Conservation (phyloP, 192 early-diverging fungal species). For the Entophlyctis helioformis region DNA sequence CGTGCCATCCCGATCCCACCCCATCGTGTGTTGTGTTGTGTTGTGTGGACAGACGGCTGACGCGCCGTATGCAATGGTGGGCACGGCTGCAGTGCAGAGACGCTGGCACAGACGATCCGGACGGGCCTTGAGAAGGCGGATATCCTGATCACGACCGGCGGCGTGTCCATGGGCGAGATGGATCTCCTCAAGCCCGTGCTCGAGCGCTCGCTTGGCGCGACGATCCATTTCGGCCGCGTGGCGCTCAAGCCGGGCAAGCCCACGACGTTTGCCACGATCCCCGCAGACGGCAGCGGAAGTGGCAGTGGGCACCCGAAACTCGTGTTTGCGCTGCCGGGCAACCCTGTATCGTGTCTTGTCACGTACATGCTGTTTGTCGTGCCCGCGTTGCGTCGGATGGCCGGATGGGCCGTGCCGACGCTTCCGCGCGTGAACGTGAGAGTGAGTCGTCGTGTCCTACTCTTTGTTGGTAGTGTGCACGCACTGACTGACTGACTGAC, state of each 20-base stretch:
- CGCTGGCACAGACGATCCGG: slow-evolving; percentile 29
- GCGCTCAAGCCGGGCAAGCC: slow-evolving; percentile 92
- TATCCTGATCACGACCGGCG: slow-evolving; percentile 83
- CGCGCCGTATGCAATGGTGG: too few species aligned
- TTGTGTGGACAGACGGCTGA: too few species aligned
- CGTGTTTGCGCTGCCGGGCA: slow-evolving; percentile 85
- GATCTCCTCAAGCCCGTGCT: slow-evolving; percentile 84
- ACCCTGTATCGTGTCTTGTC: slow-evolving; percentile 79
- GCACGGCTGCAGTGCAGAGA: slow-evolving; percentile 38
- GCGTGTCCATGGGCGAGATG: slow-evolving; percentile 96
- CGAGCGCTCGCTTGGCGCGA: slow-evolving; percentile 62
- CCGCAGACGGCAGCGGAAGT: slow-evolving; percentile 10
- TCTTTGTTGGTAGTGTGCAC: background rate
- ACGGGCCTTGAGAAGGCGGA: slow-evolving; percentile 40
- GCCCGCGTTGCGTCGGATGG: slow-evolving; percentile 68
- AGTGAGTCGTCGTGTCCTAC: slow-evolving; percentile 27
- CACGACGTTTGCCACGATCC: slow-evolving; percentile 81
- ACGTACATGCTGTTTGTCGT: slow-evolving; percentile 84
- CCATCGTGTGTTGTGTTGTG: too few species aligned
- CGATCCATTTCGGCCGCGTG: slow-evolving; percentile 82
- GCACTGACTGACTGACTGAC: background rate
- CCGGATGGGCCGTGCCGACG: slow-evolving; percentile 45
- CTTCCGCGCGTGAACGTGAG: slow-evolving; percentile 40
- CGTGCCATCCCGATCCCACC: background rate
- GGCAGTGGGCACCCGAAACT: slow-evolving; percentile 26